These are phyloP conservation scores for Penicillium sp. DNA, from an alignment of 2,329 filamentous ascomycete genomes.

Conservation along the genomic window DNA sequence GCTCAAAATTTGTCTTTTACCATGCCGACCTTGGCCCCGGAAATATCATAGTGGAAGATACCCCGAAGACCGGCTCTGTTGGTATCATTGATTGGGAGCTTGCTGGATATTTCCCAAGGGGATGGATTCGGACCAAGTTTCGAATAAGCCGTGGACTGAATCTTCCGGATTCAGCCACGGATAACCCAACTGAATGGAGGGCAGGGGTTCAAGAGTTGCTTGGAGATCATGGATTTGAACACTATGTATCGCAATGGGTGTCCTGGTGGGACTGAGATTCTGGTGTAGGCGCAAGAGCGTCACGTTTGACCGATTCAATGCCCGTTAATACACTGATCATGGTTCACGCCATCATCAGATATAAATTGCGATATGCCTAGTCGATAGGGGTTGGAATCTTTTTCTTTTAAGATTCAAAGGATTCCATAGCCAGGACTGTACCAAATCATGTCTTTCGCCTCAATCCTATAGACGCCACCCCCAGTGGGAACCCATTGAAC, in stretches of 20 bases:
- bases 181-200: neutral
- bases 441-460: too few relatives aligned
- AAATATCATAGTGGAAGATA: slow-evolving; percentile 30
- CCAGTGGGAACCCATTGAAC: too few relatives aligned
- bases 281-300: too few relatives aligned
- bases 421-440: too few relatives aligned
- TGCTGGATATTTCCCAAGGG: slow-evolving; percentile 30
- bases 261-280: neutral
- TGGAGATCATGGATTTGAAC: neutral
- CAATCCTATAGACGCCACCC: too few relatives aligned
- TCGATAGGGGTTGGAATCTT: too few relatives aligned
- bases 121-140: slow-evolving; percentile 37
- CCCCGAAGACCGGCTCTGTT: slow-evolving; percentile 14
- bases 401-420: too few relatives aligned
- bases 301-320: too few relatives aligned
- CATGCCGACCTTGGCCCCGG: slow-evolving; percentile 32
- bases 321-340: too few relatives aligned
- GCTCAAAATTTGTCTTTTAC: slow-evolving; percentile 16
- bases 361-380: too few relatives aligned
- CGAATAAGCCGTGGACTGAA: slow-evolving; percentile 31
- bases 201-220: neutral
- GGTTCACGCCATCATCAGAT: too few relatives aligned
- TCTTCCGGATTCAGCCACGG: neutral
- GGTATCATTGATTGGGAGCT: slow-evolving; percentile 35
- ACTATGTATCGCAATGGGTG: neutral